These are phyloP conservation scores for Trichaptum fuscoviolaceum DNA, from an alignment of 768 basidiomycete genomes.

Conservation along the genomic window DNA sequence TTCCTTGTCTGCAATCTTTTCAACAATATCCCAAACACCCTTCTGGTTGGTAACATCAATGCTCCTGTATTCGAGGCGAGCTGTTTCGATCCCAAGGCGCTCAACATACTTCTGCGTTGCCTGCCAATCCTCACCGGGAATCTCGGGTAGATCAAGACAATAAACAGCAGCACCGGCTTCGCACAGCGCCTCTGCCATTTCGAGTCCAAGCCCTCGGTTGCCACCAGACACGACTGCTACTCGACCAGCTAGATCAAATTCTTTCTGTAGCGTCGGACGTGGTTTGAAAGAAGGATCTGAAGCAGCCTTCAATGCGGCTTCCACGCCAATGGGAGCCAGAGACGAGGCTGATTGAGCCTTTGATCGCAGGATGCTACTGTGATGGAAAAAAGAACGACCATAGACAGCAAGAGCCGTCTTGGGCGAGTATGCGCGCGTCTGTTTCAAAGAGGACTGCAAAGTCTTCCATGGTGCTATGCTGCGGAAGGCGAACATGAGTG, in stretches of 20 bases:
- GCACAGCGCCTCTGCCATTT: conserved; percentile 23
- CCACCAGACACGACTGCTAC: conserved; percentile 52
- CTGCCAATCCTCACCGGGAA: conserved; percentile 46
- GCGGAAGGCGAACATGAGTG: background rate
- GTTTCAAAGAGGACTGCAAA: background rate
- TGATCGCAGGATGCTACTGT: background rate
- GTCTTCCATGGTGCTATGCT: background rate
- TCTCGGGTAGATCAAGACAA: conserved; percentile 15
- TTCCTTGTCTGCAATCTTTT: conserved; percentile 20
- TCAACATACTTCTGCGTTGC: conserved; percentile 49
- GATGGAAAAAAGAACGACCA: background rate
- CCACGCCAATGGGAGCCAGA: conserved; percentile 59
- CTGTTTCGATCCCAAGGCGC: conserved; percentile 28
- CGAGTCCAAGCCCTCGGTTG: conserved; percentile 42
- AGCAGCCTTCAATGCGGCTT: conserved; percentile 45
- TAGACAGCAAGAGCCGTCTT: background rate
- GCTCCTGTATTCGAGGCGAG: conserved; percentile 19
- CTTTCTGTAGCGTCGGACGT: conserved; percentile 48
- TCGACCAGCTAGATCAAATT: conserved; percentile 24
- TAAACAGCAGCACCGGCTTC: conserved; percentile 35
- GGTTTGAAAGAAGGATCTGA: conserved; percentile 27
- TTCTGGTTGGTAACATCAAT: conserved; percentile 23
- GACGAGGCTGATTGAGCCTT: conserved; percentile 40
- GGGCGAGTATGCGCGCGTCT: background rate
- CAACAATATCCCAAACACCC: conserved; percentile 13